phyloP scores from a whole-genome alignment of 2,329 filamentous ascomycete genomes.

The Fusarium verrucosum region DNA sequence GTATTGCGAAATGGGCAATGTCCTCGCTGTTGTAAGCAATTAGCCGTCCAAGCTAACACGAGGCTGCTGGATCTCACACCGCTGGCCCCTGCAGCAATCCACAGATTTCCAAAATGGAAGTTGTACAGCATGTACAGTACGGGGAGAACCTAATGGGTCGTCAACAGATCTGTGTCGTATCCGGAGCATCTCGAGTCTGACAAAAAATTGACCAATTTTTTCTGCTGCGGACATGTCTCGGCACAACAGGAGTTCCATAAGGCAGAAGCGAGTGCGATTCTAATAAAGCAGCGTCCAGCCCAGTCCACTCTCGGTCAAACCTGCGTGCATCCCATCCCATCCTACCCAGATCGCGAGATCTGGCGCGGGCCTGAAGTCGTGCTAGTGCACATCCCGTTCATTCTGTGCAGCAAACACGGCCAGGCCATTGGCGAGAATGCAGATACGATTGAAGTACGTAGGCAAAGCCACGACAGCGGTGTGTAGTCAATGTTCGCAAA shows the following conservation, averaged over 20 bases:
- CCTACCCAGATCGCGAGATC: conserved; percentile 43
- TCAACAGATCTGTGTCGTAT: conserved; percentile 10
- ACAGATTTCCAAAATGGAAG: conserved; percentile 27
- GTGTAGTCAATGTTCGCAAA: conserved; percentile 24
- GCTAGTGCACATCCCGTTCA: conserved; percentile 30
- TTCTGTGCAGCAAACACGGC: conserved; percentile 28
- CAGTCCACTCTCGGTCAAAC: conserved; percentile 32
- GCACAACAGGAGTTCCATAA: conserved; percentile 25
- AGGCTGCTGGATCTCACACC: conserved; percentile 5
- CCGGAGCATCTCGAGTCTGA: conserved; percentile 1
- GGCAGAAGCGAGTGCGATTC: conserved; percentile 19
- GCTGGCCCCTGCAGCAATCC: conserved; percentile 11
- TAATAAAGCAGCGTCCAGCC: conserved; percentile 15
- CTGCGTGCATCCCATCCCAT: conserved; percentile 29
- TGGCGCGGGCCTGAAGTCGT: conserved; percentile 26
- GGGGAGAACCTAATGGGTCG: conserved; percentile 18
- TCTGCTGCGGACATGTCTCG: conserved; percentile 32
- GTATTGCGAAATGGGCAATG: neutral
- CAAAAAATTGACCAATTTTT: conserved; percentile 3
- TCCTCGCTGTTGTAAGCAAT: conserved; percentile 1
- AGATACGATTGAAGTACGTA: neutral
- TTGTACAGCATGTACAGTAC: conserved; percentile 12
- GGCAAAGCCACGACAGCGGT: conserved; percentile 34
- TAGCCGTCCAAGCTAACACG: conserved; percentile 4
- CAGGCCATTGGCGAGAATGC: conserved; percentile 27